A percentile compares a stretch with the other conserved stretches of the same genome.
Conservation (phyloP, 2,329 filamentous ascomycete genomes). For the Alternaria sp. region DNA sequence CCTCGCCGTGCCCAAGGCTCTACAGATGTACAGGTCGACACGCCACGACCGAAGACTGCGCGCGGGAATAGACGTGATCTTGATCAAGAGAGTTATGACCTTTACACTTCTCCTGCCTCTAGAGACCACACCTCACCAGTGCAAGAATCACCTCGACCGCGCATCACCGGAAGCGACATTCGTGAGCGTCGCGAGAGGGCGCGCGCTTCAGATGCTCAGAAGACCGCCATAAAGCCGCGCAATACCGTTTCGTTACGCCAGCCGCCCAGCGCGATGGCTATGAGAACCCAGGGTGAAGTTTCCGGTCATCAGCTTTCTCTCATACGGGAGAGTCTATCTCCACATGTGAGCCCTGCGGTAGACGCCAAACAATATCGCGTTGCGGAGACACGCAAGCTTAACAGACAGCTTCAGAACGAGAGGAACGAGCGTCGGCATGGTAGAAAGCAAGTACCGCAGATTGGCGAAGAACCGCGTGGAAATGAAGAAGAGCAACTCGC, state of each 20-base stretch:
- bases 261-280: not conserved
- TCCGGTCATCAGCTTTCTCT: fast-evolving
- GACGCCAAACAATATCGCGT: not conserved
- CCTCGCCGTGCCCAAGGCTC: not conserved
- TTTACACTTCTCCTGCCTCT: not conserved
- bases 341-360: not conserved
- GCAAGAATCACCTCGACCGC: not conserved
- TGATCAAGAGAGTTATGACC: not conserved
- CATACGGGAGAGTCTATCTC: not conserved
- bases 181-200: not conserved
- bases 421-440: not conserved
- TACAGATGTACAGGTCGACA: not conserved
- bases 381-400: not conserved
- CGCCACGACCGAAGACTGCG: not conserved
- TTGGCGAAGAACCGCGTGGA: fast-evolving
- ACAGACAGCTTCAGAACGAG: not conserved
- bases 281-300: not conserved
- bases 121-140: not conserved
- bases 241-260: fast-evolving
- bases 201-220: too few species aligned
- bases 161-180: not conserved
- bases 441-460: not conserved
- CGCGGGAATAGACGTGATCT: not conserved
- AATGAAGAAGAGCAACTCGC: not conserved
- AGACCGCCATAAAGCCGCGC: too few species aligned